Evolutionary conservation across 805 yeast species (phyloP), one percentile per base, ranked within the genome.

Genomic region (Metschnikowia henanensis): DNA sequence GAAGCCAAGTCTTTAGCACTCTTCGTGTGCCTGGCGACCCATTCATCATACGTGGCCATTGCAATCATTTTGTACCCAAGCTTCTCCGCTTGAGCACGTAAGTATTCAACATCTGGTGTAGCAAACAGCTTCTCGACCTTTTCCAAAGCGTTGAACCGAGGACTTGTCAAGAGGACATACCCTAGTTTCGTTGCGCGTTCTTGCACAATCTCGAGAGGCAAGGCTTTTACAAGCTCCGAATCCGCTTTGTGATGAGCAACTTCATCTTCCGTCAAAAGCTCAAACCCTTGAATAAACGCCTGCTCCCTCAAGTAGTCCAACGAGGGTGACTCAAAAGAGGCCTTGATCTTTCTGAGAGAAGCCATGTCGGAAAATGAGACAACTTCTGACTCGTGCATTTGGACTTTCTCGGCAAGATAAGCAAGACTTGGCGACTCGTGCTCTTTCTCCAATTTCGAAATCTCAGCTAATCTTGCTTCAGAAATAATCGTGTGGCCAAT

Each of bases 161-260:
- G 43, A 6, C 36, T 31, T 5, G 58, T 45, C 5, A 62, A 31
- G 6, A 61, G 49, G 16, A 54, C 54, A 16, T 59, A 47, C 5
- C 68, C 66, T 41, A 52, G 59, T 7, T 37, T 42, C 8, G 42
- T 25, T 4, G 74, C 65, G 32, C 49, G 51, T 25, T 59, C 41
- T 8, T 46, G 49, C 6, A 59, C 49, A 34, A 51, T 53, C n/a
- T 59, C 65, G 3, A 17, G 35, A 33, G 22, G 49, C 5, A 65
- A 64, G 10, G 35, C 30, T 3, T 26, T 30, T 4, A 19, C 33
- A 3, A 43, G 37, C 15, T 38, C n/a, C 33, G 41, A 36, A 15
- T 28, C 17, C 12, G 36, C 22, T 31, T 45, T 37, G 13, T 26
- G 26, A 12, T 29, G 41, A 4, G 35, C 40, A 17, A 43, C 32